Percentiles rank a stretch among this genome's conserved stretches.
These are phyloP conservation scores for Apiospora arundinis DNA, from an alignment of 2,329 filamentous ascomycete genomes.

Conservation along the genomic window DNA sequence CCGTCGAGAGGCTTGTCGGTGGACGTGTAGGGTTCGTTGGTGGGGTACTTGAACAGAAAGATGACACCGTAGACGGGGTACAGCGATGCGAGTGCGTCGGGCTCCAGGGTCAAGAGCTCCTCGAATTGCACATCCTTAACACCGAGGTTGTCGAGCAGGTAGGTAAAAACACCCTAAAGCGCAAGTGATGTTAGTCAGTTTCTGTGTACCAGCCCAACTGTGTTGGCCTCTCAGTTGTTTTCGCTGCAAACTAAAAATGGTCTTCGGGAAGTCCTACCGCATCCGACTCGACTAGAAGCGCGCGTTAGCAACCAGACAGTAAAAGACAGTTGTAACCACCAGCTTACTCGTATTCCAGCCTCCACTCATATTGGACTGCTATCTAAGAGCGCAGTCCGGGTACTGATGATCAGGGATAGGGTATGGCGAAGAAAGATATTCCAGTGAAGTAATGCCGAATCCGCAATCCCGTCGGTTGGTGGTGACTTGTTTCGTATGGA, in stretches of 20 bases:
- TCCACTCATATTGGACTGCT: constrained; percentile 65
- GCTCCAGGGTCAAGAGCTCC: constrained; percentile 89
- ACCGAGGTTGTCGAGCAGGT: constrained; percentile 87
- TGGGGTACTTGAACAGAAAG: constrained; percentile 97
- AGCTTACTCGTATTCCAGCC: constrained; percentile 90
- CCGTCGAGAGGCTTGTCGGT: constrained; percentile 78
- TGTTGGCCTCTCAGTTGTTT: not conserved
- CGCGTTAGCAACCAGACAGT: constrained; percentile 26
- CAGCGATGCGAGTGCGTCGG: constrained; percentile 72
- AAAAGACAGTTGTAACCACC: not conserved
- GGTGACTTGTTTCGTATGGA: not conserved
- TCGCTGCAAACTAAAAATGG: not conserved
- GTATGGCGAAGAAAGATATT: not conserved
- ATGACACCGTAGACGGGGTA: constrained; percentile 93
- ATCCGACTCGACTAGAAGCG: constrained; percentile 79
- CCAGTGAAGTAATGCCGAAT: not conserved
- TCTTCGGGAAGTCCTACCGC: constrained; percentile 65
- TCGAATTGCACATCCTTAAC: constrained; percentile 96
- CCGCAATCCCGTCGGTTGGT: not conserved
- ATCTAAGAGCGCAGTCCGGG: not conserved
- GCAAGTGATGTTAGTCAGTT: constrained; percentile 37
- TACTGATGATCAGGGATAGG: not conserved
- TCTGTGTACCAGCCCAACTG: constrained; percentile 20
- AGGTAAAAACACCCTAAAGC: constrained; percentile 88
- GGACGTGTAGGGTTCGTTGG: constrained; percentile 66